Evolutionary conservation across 192 early-diverging fungal genomes (phyloP).

Genomic region (Umbelopsis vinacea): DNA sequence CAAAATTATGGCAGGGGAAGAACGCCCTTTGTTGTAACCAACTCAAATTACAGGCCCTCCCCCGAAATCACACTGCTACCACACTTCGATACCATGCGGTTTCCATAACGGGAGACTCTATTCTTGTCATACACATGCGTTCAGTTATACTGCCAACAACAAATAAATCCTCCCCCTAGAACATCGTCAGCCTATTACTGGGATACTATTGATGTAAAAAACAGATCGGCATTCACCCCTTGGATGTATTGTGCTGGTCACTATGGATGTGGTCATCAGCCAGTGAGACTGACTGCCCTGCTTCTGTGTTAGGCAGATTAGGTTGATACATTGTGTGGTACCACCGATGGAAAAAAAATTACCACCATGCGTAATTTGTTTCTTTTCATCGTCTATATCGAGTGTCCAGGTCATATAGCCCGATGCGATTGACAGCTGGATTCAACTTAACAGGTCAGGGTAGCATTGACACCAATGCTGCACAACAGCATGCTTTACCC

Average conservation of each 20-base stretch:
- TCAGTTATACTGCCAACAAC: background rate
- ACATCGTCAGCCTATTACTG: background rate
- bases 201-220: too few species aligned
- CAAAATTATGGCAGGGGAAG: background rate
- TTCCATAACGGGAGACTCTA: background rate
- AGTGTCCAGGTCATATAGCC: background rate
- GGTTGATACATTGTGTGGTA: background rate
- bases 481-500: background rate
- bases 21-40: background rate
- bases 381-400: background rate
- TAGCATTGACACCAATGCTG: background rate
- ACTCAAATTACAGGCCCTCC: background rate
- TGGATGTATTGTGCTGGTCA: background rate
- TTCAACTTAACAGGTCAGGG: background rate
- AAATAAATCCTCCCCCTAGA: background rate
- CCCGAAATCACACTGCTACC: background rate
- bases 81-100: conserved; percentile 20
- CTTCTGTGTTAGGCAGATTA: background rate
- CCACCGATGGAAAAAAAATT: background rate
- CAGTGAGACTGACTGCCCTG: background rate
- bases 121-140: conserved; percentile 16
- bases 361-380: background rate
- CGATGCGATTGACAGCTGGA: background rate
- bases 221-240: background rate
- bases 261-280: too few species aligned